phyloP scores from a whole-genome alignment of 2,329 filamentous ascomycete species.

The Cercospora canescens region DNA sequence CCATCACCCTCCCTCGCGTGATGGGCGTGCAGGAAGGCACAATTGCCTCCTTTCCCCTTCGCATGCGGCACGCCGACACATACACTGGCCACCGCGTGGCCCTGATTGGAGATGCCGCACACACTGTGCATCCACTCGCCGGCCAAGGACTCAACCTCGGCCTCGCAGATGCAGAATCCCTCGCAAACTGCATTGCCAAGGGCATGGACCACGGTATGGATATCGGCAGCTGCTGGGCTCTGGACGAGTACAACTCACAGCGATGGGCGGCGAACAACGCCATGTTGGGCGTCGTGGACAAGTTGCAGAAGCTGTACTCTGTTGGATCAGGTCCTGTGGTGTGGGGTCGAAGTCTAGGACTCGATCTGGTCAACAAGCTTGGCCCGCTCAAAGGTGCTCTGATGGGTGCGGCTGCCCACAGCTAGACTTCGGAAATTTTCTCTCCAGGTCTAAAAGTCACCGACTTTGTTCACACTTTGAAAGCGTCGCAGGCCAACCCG shows the following conservation, averaged over 20 bases:
- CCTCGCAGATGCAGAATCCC: constrained; percentile 80
- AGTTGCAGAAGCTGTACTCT: constrained; percentile 91
- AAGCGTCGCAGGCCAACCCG: too few relatives aligned
- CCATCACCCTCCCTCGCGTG: constrained; percentile 54
- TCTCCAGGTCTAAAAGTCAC: too few relatives aligned
- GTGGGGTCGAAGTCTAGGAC: constrained; percentile 72
- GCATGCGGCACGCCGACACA: constrained; percentile 88
- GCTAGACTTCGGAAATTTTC: not conserved
- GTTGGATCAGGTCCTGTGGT: constrained; percentile 77
- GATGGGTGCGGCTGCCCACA: constrained; percentile 65
- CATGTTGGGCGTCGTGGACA: constrained; percentile 78
- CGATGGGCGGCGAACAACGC: constrained; percentile 79
- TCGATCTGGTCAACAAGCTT: constrained; percentile 73
- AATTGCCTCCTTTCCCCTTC: constrained; percentile 86
- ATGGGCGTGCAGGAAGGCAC: constrained; percentile 73
- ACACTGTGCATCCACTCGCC: constrained; percentile 91
- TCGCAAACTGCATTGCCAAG: constrained; percentile 72
- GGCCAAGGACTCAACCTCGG: constrained; percentile 95
- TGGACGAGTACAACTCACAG: constrained; percentile 80
- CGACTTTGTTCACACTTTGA: not conserved
- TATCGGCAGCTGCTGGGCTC: constrained; percentile 72
- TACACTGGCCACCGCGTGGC: constrained; percentile 91
- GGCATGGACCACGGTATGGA: constrained; percentile 84
- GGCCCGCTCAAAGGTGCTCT: constrained; percentile 78
- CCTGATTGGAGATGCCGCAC: constrained; percentile 89